Evolutionary conservation across 192 early-diverging fungal genomes (phyloP).

Genomic region (Gamsiella multidivaricata): DNA sequence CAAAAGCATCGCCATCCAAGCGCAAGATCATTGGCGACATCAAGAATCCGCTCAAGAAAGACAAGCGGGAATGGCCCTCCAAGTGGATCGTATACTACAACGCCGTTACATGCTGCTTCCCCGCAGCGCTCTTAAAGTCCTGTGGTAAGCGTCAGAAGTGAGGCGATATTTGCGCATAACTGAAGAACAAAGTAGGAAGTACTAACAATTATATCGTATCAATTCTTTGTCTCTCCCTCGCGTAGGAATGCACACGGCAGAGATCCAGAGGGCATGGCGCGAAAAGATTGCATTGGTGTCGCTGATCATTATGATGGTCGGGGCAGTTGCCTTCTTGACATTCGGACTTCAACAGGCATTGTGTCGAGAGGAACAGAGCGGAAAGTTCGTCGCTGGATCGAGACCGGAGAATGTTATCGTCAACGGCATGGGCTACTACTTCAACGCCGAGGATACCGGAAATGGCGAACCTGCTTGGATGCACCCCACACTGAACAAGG

Average conservation of each 20-base stretch:
- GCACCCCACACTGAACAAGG: slow-evolving; percentile 54
- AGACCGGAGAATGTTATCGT: slow-evolving; percentile 67
- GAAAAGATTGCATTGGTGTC: slow-evolving; percentile 92
- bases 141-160: too few relatives aligned
- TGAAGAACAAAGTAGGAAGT: too few relatives aligned
- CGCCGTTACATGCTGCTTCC: slow-evolving; percentile 58
- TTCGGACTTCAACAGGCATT: slow-evolving; percentile 72
- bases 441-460: slow-evolving; percentile 54
- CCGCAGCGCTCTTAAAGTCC: slow-evolving; percentile 28
- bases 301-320: slow-evolving; percentile 80
- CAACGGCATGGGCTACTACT: slow-evolving; percentile 71
- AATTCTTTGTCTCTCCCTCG: not conserved
- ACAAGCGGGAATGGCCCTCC: slow-evolving; percentile 48
- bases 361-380: slow-evolving; percentile 53
- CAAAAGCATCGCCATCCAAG: slow-evolving; percentile 30
- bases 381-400: slow-evolving; percentile 58
- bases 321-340: slow-evolving; percentile 82
- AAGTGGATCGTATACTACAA: slow-evolving; percentile 61
- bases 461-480: slow-evolving; percentile 54
- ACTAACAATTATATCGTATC: too few relatives aligned
- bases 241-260: slow-evolving; percentile 66
- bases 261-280: slow-evolving; percentile 85
- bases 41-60: slow-evolving; percentile 57
- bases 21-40: slow-evolving; percentile 51
- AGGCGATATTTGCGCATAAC: too few relatives aligned